Conservation (phyloP, 2,329 filamentous ascomycete species). For the Blumeria graminis region DNA sequence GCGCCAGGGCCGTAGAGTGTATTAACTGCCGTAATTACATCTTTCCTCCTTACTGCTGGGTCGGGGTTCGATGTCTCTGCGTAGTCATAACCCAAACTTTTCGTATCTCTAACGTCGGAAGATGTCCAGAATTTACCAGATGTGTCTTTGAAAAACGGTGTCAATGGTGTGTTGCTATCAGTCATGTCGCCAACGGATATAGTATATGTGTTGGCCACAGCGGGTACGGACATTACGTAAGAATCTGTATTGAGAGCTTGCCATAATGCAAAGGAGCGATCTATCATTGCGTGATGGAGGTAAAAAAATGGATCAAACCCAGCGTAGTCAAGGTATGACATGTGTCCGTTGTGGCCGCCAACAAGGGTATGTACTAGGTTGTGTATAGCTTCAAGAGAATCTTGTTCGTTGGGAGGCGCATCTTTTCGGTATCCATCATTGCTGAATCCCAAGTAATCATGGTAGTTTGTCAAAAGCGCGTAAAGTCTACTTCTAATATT, state of each 20-base stretch:
- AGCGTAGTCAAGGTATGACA: constrained; percentile 20
- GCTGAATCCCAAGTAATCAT: constrained; percentile 27
- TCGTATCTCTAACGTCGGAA: constrained; percentile 5
- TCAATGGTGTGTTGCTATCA: constrained; percentile 16
- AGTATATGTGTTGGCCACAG: constrained; percentile 16
- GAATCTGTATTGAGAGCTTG: constrained; percentile 19
- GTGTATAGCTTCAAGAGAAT: constrained; percentile 42
- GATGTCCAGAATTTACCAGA: constrained; percentile 22
- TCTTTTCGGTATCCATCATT: not conserved
- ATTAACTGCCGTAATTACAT: constrained; percentile 35
- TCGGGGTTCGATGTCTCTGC: constrained; percentile 21
- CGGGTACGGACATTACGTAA: constrained; percentile 15
- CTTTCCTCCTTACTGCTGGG: constrained; percentile 30
- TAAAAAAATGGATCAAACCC: constrained; percentile 25
- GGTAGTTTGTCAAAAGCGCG: constrained; percentile 41
- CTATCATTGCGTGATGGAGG: constrained; percentile 31
- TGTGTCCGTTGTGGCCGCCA: constrained; percentile 25
- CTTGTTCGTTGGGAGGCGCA: constrained; percentile 17
- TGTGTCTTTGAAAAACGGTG: constrained; percentile 21
- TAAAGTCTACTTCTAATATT: constrained; percentile 39
- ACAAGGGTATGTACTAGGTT: constrained; percentile 37
- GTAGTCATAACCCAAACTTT: constrained; percentile 11
- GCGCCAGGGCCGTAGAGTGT: constrained; percentile 20
- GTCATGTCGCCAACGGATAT: constrained; percentile 6
- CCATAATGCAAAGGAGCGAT: constrained; percentile 32